phyloP scores from a whole-genome alignment of 129 eudicot genomes.

The Flaveria brownii region DNA sequence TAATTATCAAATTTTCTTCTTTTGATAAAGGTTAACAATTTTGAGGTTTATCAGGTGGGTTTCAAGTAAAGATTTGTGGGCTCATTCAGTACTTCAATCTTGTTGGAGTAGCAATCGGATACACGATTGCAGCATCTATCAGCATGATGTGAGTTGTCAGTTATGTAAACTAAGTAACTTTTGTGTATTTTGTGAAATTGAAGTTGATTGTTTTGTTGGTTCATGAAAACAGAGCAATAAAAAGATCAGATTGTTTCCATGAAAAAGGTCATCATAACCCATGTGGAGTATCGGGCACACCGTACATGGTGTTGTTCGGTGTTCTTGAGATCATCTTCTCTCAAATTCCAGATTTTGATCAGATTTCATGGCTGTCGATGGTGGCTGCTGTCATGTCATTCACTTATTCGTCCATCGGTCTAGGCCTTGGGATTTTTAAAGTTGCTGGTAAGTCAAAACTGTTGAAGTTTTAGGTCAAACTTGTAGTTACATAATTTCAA shows the following conservation, averaged over 20 bases:
- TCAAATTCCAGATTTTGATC: conserved; percentile 98
- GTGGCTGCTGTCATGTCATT: conserved; percentile 97
- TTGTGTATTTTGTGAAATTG: background rate
- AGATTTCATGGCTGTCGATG: conserved; percentile 92
- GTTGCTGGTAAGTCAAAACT: conserved; percentile 61
- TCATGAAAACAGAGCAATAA: conserved; percentile 67
- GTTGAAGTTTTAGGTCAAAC: conserved; percentile 7
- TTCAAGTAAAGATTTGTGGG: conserved; percentile 84
- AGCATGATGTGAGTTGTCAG: conserved; percentile 69
- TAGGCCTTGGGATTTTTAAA: conserved; percentile 85
- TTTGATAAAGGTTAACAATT: background rate
- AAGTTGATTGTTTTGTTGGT: background rate
- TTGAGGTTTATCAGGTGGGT: conserved; percentile 63
- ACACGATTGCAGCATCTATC: conserved; percentile 94
- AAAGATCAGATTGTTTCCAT: conserved; percentile 84
- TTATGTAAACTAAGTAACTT: too few relatives aligned
- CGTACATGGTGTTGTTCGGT: conserved; percentile 89
- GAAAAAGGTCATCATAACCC: conserved; percentile 52
- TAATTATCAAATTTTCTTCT: background rate
- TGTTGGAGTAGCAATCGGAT: conserved; percentile 91
- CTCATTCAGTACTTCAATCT: conserved; percentile 85
- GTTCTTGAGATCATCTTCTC: conserved; percentile 73
- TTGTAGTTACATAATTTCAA: background rate
- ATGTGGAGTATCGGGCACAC: conserved; percentile 68
- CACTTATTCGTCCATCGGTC: conserved; percentile 90